Percentiles rank a stretch among this genome's conserved stretches.
These are phyloP conservation scores for Vigna unguiculata DNA, from an alignment of 306 rosid species.

Conservation along the genomic window DNA sequence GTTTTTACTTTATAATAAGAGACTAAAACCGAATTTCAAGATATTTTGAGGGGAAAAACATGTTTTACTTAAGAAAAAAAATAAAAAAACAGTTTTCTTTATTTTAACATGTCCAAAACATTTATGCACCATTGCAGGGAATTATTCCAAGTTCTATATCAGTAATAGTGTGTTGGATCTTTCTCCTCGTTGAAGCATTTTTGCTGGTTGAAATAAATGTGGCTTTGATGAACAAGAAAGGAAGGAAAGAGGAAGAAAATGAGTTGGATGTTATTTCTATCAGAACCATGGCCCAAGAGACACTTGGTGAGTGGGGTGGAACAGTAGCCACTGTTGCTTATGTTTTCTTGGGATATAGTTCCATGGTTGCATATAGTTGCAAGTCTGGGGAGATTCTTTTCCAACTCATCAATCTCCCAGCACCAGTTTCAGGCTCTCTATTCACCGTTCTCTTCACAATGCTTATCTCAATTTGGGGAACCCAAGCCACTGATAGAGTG, in stretches of 20 bases:
- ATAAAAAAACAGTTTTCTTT: not conserved
- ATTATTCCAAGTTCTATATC: conserved; percentile 74
- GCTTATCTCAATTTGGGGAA: conserved; percentile 69
- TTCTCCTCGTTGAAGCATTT: conserved; percentile 71
- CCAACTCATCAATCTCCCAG: conserved; percentile 64
- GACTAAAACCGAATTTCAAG: not conserved
- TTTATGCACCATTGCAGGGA: conserved; percentile 53
- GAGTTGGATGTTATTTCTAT: conserved; percentile 69
- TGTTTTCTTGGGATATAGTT: conserved; percentile 72
- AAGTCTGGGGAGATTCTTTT: conserved; percentile 73
- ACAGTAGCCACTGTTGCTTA: conserved; percentile 59
- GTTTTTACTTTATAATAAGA: not conserved
- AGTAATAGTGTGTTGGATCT: conserved; percentile 67
- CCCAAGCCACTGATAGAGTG: conserved; percentile 62
- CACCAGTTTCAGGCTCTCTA: conserved; percentile 61
- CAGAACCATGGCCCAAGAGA: conserved; percentile 83
- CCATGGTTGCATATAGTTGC: conserved; percentile 71
- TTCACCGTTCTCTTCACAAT: conserved; percentile 66
- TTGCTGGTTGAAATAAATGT: conserved; percentile 75
- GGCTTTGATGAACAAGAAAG: conserved; percentile 56
- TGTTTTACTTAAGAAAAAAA: not conserved
- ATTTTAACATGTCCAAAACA: conserved; percentile 2
- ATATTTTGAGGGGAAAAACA: not conserved
- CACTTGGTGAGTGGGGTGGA: conserved; percentile 76
- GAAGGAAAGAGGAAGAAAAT: conserved; percentile 42